These are phyloP conservation scores for Erodium chrysanthum DNA, from an alignment of 441 rosid species.

Conservation along the genomic window DNA sequence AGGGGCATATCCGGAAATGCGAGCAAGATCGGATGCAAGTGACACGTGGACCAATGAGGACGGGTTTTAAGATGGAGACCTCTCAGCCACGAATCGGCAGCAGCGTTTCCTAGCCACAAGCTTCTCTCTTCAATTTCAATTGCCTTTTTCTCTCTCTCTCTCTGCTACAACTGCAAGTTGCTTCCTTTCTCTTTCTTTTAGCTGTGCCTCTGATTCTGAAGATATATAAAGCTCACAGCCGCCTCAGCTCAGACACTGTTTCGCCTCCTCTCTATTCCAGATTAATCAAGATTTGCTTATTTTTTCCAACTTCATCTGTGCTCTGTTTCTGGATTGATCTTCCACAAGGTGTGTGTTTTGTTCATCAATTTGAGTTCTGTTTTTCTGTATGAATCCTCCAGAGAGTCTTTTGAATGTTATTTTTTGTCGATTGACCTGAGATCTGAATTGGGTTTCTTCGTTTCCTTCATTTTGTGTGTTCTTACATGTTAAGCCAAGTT, in stretches of 20 bases:
- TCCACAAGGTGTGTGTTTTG: background rate
- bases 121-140: background rate
- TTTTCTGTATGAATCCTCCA: background rate
- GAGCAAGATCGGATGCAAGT: background rate
- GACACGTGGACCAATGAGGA: conserved; percentile 22
- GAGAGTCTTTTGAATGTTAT: background rate
- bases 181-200: too few relatives aligned
- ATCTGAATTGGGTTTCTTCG: background rate
- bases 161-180: background rate
- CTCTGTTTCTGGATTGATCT: background rate
- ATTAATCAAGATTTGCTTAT: too few relatives aligned
- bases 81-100: conserved; percentile 31
- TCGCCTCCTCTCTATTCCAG: too few relatives aligned
- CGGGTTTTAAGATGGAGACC: conserved; percentile 32
- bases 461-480: background rate
- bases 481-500: background rate
- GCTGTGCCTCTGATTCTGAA: background rate
- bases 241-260: background rate
- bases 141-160: background rate
- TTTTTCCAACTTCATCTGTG: background rate
- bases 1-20: background rate
- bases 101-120: conserved; percentile 12
- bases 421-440: background rate
- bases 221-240: conserved; percentile 1
- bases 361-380: background rate